Percentiles rank a stretch among this genome's conserved stretches.
Conservation (phyloP, 2,329 filamentous ascomycete genomes). For the Fusarium sp. region DNA sequence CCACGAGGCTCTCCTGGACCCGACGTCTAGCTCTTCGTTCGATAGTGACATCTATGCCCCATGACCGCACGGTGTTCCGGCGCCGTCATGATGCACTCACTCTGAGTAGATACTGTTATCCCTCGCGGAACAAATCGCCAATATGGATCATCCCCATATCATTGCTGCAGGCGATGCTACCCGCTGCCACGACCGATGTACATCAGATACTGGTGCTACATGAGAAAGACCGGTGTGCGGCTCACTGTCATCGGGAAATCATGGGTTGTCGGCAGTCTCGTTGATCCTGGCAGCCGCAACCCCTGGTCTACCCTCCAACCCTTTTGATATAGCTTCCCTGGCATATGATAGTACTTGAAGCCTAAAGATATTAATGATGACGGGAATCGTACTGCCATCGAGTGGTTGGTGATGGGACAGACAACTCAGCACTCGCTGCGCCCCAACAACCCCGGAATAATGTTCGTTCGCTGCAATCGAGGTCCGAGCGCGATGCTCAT, state of each 20-base stretch:
- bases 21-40: background rate
- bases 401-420: constrained; percentile 26
- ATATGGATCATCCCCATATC: constrained; percentile 26
- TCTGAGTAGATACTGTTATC: background rate
- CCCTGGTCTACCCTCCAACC: constrained; percentile 34
- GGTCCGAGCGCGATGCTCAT: background rate
- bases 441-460: constrained; percentile 13
- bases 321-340: constrained; percentile 20
- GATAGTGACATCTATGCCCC: background rate
- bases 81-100: constrained; percentile 1
- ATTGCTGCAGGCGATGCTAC: background rate
- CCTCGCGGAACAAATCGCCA: constrained; percentile 1
- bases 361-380: background rate
- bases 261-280: constrained; percentile 28
- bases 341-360: constrained; percentile 4
- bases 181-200: background rate
- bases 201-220: constrained; percentile 3
- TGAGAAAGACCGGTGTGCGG: constrained; percentile 15
- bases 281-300: constrained; percentile 26
- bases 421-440: constrained; percentile 27
- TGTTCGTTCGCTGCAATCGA: background rate
- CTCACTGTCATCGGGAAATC: constrained; percentile 31
- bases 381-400: background rate
- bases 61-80: constrained; percentile 9
- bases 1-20: constrained; percentile 25